Evolutionary conservation across 129 eudicot genomes (phyloP).

Genomic region (Flaveria brownii): DNA sequence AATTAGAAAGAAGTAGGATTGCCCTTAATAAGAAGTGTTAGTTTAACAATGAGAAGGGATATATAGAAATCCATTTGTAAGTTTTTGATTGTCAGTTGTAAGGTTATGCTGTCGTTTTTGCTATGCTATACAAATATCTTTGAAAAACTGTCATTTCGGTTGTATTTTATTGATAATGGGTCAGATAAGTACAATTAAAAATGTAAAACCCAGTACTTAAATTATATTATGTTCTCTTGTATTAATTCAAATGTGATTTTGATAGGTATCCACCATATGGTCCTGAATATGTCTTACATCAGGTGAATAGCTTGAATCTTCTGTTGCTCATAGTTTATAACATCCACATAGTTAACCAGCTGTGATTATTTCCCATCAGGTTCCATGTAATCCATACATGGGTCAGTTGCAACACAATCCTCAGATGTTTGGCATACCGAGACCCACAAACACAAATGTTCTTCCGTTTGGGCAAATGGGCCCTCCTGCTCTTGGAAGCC

Average conservation of each 20-base stretch:
- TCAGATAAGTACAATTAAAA: no score
- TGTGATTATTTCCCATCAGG: slow-evolving; percentile 26
- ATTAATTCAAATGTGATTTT: background rate
- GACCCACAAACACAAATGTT: slow-evolving; percentile 41
- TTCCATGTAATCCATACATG: slow-evolving; percentile 44
- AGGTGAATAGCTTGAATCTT: slow-evolving; percentile 36
- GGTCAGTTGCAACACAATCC: slow-evolving; percentile 40
- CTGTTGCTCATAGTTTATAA: background rate
- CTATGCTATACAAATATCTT: no score
- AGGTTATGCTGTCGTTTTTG: no score
- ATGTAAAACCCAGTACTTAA: background rate
- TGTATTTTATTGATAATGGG: no score
- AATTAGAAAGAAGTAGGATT: no score
- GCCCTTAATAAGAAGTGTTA: no score
- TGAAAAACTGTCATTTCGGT: no score
- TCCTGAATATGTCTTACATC: slow-evolving; percentile 53
- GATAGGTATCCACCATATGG: slow-evolving; percentile 56
- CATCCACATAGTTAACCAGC: slow-evolving; percentile 7
- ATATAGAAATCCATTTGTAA: no score
- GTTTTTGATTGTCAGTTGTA: no score
- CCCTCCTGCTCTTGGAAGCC: slow-evolving; percentile 44
- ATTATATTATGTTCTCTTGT: background rate
- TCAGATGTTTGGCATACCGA: slow-evolving; percentile 49
- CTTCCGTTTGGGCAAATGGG: slow-evolving; percentile 46
- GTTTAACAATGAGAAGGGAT: no score